These are phyloP conservation scores for Stylosanthes scabra DNA, from an alignment of 331 rosid genomes.

Conservation along the genomic window DNA sequence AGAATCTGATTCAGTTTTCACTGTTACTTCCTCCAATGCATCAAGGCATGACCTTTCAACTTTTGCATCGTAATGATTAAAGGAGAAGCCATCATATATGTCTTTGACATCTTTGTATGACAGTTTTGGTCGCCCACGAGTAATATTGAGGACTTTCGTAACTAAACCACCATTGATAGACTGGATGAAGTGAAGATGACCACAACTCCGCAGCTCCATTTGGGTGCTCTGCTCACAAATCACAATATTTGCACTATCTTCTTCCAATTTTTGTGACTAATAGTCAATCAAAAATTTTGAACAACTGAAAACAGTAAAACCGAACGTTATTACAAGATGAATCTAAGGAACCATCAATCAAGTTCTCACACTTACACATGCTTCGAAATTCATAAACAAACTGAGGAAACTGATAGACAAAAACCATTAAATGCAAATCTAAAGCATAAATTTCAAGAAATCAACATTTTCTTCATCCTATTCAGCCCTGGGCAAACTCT, in stretches of 20 bases:
- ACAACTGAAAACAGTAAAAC: conserved; percentile 29
- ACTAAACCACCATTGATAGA: conserved; percentile 58
- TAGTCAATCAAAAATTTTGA: conserved; percentile 18
- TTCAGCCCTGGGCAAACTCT: background rate
- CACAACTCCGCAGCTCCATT: conserved; percentile 74
- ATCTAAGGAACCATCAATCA: background rate
- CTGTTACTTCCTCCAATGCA: conserved; percentile 33
- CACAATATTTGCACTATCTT: conserved; percentile 36
- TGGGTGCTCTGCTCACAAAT: conserved; percentile 6
- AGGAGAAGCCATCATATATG: conserved; percentile 43
- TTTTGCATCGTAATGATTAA: conserved; percentile 30
- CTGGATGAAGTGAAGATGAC: conserved; percentile 62
- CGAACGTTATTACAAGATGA: conserved; percentile 9
- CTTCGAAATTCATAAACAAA: background rate
- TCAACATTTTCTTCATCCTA: background rate
- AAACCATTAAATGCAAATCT: background rate
- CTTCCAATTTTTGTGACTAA: background rate
- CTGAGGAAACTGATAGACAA: background rate
- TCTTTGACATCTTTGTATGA: conserved; percentile 54
- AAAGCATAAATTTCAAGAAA: background rate
- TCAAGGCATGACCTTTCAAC: conserved; percentile 40
- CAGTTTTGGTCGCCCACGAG: conserved; percentile 60
- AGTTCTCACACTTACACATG: background rate
- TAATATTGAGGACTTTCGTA: conserved; percentile 53
- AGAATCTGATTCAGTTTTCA: conserved; percentile 51